Conservation (phyloP, 768 basidiomycete species). For the Suillus alpinus region DNA sequence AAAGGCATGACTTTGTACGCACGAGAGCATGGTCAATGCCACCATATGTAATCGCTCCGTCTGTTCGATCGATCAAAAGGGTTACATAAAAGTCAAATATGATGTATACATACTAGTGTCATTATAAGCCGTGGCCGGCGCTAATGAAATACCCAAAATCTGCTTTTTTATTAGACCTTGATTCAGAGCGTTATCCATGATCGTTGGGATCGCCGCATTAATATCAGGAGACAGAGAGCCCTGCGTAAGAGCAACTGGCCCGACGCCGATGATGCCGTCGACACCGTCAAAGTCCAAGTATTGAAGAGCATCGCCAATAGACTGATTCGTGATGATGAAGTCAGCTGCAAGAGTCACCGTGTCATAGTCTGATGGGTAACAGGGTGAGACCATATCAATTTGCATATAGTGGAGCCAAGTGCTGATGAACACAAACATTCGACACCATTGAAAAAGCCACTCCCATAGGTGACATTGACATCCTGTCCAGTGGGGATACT, state of each 20-base stretch:
- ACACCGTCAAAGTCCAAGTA: constrained; percentile 17
- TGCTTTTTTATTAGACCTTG: constrained; percentile 17
- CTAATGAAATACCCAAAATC: constrained; percentile 20
- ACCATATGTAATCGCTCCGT: constrained; percentile 28
- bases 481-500: constrained; percentile 23
- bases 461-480: constrained; percentile 11
- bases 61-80: constrained; percentile 6
- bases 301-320: constrained; percentile 23
- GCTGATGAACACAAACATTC: constrained; percentile 26
- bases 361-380: constrained; percentile 18
- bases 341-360: constrained; percentile 21
- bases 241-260: constrained; percentile 19
- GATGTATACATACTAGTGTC: constrained; percentile 14
- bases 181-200: constrained; percentile 22
- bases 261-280: constrained; percentile 27
- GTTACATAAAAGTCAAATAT: background rate
- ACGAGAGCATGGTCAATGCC: constrained; percentile 18
- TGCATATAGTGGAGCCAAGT: background rate
- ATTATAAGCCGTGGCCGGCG: constrained; percentile 16
- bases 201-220: constrained; percentile 18
- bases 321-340: constrained; percentile 26
- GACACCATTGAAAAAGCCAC: constrained; percentile 25
- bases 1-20: background rate
- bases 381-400: background rate
- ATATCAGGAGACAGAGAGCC: constrained; percentile 4